Conservation (phyloP, 2,329 filamentous ascomycete genomes). For the Neofusicoccum laricinum region DNA sequence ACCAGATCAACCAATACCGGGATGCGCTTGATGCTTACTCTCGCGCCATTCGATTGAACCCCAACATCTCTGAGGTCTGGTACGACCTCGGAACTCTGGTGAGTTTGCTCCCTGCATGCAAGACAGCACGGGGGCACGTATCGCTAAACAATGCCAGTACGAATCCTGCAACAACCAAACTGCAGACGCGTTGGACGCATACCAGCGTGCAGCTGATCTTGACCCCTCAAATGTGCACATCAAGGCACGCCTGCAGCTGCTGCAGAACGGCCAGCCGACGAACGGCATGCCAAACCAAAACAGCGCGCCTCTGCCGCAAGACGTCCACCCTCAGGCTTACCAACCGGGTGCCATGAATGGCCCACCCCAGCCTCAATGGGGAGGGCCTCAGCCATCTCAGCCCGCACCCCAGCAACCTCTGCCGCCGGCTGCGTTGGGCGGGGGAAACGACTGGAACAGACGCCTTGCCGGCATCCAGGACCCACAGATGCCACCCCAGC, state of each 20-base stretch:
- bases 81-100: conserved; percentile 95
- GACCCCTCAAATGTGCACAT: conserved; percentile 93
- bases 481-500: conserved; percentile 62
- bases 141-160: conserved; percentile 59
- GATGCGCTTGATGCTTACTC: conserved; percentile 98
- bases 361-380: conserved; percentile 86
- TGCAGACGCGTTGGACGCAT: conserved; percentile 91
- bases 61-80: conserved; percentile 98
- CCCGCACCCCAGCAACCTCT: conserved; percentile 62
- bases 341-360: conserved; percentile 78
- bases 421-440: conserved; percentile 47
- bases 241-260: conserved; percentile 85
- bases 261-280: conserved; percentile 72
- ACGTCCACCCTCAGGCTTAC: conserved; percentile 93
- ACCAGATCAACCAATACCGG: conserved; percentile 99
- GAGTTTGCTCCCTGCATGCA: conserved; percentile 43
- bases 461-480: conserved; percentile 75
- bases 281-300: conserved; percentile 69
- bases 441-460: conserved; percentile 58
- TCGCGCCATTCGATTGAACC: conserved; percentile 91
- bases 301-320: conserved; percentile 83
- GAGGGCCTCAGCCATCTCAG: conserved; percentile 66
- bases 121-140: background rate
- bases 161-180: conserved; percentile 99
- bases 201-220: conserved; percentile 88